Evolutionary conservation across 1,284 basidiomycete genomes (phyloP).

Genomic region (Ceratorhiza oryzae-sativae): DNA sequence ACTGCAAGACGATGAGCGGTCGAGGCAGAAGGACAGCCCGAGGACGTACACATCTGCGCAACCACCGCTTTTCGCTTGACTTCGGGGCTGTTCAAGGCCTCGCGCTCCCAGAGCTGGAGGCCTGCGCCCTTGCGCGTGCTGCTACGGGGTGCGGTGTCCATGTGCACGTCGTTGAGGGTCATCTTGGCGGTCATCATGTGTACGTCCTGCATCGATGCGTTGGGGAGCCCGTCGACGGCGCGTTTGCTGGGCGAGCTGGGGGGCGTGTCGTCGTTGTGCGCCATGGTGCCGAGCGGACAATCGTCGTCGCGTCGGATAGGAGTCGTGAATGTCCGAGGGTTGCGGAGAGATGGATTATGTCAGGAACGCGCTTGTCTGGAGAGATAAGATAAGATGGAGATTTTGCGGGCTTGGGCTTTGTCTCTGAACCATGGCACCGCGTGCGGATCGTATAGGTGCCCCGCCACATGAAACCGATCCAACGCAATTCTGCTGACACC

Average conservation of each 20-base stretch:
- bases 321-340: not conserved
- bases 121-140: conserved; percentile 44
- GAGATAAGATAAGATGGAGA: conserved; percentile 37
- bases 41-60: conserved; percentile 84
- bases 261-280: not conserved
- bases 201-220: conserved; percentile 17
- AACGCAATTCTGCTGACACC: not conserved
- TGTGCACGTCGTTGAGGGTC: conserved; percentile 31
- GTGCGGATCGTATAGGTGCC: conserved; percentile 32
- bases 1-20: conserved; percentile 57
- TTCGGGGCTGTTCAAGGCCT: conserved; percentile 81
- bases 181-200: conserved; percentile 35
- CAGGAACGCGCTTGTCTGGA: not conserved
- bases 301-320: not conserved
- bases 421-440: not conserved
- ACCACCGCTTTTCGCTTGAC: conserved; percentile 93
- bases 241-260: conserved; percentile 30
- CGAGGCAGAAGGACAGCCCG: not conserved
- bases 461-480: not conserved
- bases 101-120: conserved; percentile 81
- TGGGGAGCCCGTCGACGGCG: conserved; percentile 21
- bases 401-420: conserved; percentile 4
- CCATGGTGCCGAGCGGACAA: not conserved
- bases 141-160: conserved; percentile 32
- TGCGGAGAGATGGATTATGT: conserved; percentile 23